These are phyloP conservation scores for Oxytropis ochrocephala DNA, from an alignment of 306 rosid species.

Conservation along the genomic window DNA sequence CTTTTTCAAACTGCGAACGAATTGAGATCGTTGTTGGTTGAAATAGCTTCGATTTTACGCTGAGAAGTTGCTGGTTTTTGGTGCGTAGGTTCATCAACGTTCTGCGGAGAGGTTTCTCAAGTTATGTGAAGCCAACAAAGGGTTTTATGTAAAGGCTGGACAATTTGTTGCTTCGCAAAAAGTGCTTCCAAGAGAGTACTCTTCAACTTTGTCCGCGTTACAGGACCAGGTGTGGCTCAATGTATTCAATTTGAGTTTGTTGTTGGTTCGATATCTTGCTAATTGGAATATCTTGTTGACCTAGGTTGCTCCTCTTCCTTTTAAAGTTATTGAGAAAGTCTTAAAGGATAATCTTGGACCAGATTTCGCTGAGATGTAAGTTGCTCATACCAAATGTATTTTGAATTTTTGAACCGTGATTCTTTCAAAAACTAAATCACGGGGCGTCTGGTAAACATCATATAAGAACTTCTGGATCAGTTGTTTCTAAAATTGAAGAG, in stretches of 20 bases:
- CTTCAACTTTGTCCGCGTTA: conserved; percentile 58
- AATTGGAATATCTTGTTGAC: conserved; percentile 22
- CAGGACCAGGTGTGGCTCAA: conserved; percentile 62
- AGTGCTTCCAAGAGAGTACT: conserved; percentile 69
- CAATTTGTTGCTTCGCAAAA: conserved; percentile 69
- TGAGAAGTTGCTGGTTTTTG: conserved; percentile 13
- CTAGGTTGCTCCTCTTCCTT: conserved; percentile 77
- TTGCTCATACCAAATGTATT: conserved; percentile 5
- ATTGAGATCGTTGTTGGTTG: neutral
- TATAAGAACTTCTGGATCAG: neutral
- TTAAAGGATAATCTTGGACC: conserved; percentile 53
- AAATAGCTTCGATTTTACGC: neutral
- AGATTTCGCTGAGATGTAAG: conserved; percentile 67
- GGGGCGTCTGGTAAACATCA: neutral
- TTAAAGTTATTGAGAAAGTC: conserved; percentile 48
- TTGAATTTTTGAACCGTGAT: neutral
- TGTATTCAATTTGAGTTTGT: neutral
- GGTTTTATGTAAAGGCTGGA: conserved; percentile 92
- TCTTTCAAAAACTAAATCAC: neutral
- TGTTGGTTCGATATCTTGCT: conserved; percentile 23
- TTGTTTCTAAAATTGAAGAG: neutral
- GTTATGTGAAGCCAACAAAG: conserved; percentile 78
- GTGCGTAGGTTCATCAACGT: conserved; percentile 64
- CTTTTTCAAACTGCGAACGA: neutral
- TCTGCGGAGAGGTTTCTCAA: conserved; percentile 62